A percentile compares a stretch with the other conserved stretches of the same genome.
Evolutionary conservation across 345 rosid genomes (phyloP).

Genomic region (Ceriops zippeliana): DNA sequence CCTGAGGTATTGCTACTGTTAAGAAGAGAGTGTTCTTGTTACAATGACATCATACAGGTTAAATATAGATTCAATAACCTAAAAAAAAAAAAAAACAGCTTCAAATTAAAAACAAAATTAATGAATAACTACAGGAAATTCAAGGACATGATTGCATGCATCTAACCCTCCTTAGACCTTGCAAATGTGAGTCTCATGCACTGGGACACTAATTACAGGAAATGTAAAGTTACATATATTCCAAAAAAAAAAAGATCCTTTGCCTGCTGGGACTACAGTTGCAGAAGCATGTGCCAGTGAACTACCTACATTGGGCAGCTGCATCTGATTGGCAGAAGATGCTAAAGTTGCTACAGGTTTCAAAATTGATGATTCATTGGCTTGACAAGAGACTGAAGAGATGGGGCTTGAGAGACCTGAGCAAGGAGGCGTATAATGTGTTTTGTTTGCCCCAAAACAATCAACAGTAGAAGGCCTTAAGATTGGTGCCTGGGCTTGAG

Average conservation of each 20-base stretch:
- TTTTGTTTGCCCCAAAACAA: slow-evolving; percentile 5
- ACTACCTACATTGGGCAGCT: slow-evolving; percentile 2
- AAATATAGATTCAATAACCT: not conserved
- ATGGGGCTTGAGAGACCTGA: slow-evolving; percentile 24
- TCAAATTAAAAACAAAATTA: not conserved
- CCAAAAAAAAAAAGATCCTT: not conserved
- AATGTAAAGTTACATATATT: not conserved
- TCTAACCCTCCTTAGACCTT: too few species aligned
- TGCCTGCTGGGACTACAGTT: slow-evolving; percentile 42
- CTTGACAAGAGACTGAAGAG: slow-evolving; percentile 24
- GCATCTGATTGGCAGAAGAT: slow-evolving; percentile 23
- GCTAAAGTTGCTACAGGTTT: slow-evolving; percentile 13
- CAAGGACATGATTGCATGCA: too few species aligned
- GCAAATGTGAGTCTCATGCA: too few species aligned
- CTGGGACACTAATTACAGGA: not conserved
- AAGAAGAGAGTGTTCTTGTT: not conserved
- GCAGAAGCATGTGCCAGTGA: slow-evolving; percentile 17
- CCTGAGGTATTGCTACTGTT: slow-evolving; percentile 39
- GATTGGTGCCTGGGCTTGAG: slow-evolving; percentile 11
- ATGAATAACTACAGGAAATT: not conserved
- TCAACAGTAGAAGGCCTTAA: slow-evolving; percentile 1
- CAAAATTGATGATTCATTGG: slow-evolving; percentile 19
- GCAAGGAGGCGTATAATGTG: not conserved
- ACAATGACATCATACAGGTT: not conserved
- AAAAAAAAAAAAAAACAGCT: not conserved